Evolutionary conservation across 306 rosid species (phyloP), one percentile per base, ranked within the genome.

Genomic region (Sesbania bispinosa): DNA sequence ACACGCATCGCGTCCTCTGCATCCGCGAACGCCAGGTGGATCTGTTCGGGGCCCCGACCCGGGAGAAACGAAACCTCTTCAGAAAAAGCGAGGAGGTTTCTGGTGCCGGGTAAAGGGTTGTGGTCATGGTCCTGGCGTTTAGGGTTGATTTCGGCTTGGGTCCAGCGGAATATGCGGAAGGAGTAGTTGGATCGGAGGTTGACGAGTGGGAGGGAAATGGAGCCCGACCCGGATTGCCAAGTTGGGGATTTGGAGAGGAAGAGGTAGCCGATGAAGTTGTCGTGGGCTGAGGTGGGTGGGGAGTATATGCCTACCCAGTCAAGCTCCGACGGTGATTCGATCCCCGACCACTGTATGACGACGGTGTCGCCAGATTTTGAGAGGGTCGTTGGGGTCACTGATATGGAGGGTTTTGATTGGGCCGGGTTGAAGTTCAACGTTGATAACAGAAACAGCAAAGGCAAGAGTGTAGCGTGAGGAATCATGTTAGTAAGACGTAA

Each of bases 251-350:
- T 53, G 39, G 84, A 78, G 75, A 94, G 90, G 75, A 94, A 90
- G 19, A 52, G 66, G 81, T 94, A 94, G 39, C 98, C 98, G 58
- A 94, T 47, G 87, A 84, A 94, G 76, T 80, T 42, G 38, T 84
- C 80, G 74, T 86, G 76, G 60, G 70, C 2, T 2, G 97, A 89
- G 41, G 60, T 47, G 0, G 97, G 87, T 0, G 97, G 96, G 2
- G 95, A 88, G 87, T 89, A 90, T 62, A 94, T 89, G 13, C 89
- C 97, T 14, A 89, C 67, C 88, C 92, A 94, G 57, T 94, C 97
- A 14, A 89, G 88, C 5, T 79, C 78, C 29, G 97, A 90, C 4
- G 98, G 96, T 5, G 81, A 39, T 18, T 70, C 76, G 67, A 94
- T 29, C 6, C 91, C 91, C 18, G 96, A 80, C 98, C 98, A 90